Percentiles rank a stretch among this genome's conserved stretches.
phyloP scores from a whole-genome alignment of 2,329 filamentous ascomycete genomes.

The Endothia cerciana region DNA sequence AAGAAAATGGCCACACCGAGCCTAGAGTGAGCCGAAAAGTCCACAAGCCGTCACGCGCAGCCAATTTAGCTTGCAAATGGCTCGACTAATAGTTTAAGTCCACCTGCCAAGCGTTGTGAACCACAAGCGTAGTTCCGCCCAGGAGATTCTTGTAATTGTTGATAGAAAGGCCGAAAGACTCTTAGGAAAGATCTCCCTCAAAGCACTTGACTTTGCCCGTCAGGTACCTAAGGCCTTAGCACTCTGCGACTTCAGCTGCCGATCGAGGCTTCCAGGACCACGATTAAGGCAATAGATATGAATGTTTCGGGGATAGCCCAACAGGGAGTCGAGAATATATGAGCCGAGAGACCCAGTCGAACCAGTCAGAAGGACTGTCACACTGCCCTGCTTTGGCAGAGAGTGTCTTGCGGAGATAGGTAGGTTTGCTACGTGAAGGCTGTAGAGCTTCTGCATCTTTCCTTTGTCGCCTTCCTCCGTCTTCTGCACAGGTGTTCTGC shows the following conservation, averaged over 20 bases:
- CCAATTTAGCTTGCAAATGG: background rate
- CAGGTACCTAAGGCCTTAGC: background rate
- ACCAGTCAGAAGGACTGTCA: background rate
- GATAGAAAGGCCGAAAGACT: background rate
- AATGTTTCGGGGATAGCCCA: background rate
- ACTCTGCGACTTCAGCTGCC: slow-evolving; percentile 2
- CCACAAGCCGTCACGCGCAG: background rate
- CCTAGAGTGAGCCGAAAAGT: slow-evolving; percentile 6
- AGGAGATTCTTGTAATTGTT: slow-evolving; percentile 4
- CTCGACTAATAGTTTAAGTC: slow-evolving; percentile 12
- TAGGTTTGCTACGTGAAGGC: background rate
- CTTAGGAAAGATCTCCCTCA: background rate
- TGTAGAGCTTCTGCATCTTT: slow-evolving; percentile 11
- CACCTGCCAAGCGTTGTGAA: slow-evolving; percentile 17
- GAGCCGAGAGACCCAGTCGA: slow-evolving; percentile 11
- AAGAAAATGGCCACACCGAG: slow-evolving; percentile 41
- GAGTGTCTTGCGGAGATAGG: background rate
- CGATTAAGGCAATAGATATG: slow-evolving; percentile 8
- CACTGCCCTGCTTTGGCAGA: background rate
- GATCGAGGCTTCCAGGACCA: background rate
- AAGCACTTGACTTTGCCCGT: slow-evolving; percentile 7
- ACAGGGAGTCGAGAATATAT: slow-evolving; percentile 5
- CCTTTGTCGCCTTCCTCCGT: background rate
- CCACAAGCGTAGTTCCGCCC: background rate
- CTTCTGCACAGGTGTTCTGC: no score